A percentile compares a stretch with the other conserved stretches of the same genome.
Evolutionary conservation across 176 grass and related monocot genomes (phyloP).

Genomic region (Paspalum vaginatum): DNA sequence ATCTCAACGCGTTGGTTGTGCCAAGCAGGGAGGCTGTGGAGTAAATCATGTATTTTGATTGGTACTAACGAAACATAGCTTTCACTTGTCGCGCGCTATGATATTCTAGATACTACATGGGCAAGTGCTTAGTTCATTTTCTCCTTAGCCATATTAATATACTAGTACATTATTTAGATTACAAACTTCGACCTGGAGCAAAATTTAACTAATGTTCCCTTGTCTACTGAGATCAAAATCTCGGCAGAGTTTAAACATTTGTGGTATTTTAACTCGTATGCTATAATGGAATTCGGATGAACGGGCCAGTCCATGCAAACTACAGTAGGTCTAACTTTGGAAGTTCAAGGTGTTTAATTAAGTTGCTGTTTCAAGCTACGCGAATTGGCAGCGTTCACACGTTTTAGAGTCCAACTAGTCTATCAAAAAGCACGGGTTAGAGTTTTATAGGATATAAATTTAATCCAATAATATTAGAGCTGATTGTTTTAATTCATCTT

Average conservation of each 20-base stretch:
- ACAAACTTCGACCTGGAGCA: not conserved
- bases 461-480: no score
- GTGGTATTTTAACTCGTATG: not conserved
- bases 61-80: conserved; percentile 6
- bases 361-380: not conserved
- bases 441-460: no score
- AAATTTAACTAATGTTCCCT: not conserved
- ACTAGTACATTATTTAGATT: conserved; percentile 4
- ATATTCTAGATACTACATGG: not conserved
- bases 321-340: not conserved
- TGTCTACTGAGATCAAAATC: not conserved
- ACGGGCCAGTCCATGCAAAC: not conserved
- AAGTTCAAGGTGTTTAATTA: not conserved
- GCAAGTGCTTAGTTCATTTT: conserved; percentile 1
- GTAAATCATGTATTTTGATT: not conserved
- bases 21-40: not conserved
- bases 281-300: not conserved
- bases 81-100: not conserved
- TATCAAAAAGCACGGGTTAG: no score
- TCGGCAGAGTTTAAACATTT: not conserved
- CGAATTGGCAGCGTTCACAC: not conserved
- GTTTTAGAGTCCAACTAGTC: no score
- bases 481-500: no score
- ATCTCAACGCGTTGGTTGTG: not conserved
- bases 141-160: not conserved